phyloP scores from a whole-genome alignment of 2,329 filamentous ascomycete species.

The Colletotrichum sp. region DNA sequence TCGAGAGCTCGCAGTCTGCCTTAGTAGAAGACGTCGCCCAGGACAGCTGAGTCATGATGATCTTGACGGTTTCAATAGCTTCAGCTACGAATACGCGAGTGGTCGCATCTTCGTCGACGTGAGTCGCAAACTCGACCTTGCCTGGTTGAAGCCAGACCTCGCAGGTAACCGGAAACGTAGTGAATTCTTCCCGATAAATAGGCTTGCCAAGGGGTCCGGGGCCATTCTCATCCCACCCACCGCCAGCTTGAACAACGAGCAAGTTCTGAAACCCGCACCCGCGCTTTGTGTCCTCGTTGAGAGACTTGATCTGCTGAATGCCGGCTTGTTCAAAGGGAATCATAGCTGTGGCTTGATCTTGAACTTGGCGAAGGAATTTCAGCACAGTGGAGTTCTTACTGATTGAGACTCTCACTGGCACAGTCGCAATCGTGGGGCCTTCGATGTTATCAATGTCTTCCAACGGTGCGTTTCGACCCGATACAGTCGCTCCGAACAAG shows the following conservation, averaged over 20 bases:
- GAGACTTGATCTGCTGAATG: conserved; percentile 19
- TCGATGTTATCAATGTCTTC: conserved; percentile 28
- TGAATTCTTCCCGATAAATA: conserved; percentile 12
- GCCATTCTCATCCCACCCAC: conserved; percentile 1
- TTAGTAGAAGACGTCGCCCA: background rate
- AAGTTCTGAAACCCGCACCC: conserved; percentile 31
- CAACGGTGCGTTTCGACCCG: conserved; percentile 31
- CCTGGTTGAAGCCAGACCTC: conserved; percentile 4
- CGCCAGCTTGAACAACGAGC: conserved; percentile 31
- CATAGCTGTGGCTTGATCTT: conserved; percentile 22
- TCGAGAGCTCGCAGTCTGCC: background rate
- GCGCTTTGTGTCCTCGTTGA: conserved; percentile 16
- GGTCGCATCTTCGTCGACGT: conserved; percentile 9
- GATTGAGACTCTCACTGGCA: conserved; percentile 28
- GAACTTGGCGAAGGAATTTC: conserved; percentile 14
- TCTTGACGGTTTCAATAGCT: conserved; percentile 2
- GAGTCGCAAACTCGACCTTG: conserved; percentile 2
- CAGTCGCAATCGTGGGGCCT: conserved; percentile 34
- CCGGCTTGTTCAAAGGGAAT: conserved; percentile 28
- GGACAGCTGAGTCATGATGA: background rate
- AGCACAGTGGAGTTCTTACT: background rate
- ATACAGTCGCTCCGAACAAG: conserved; percentile 31
- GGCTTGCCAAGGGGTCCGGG: conserved; percentile 2
- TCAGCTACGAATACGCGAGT: background rate
- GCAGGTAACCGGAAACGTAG: conserved; percentile 12